These are phyloP conservation scores for Ilyonectria robusta DNA, from an alignment of 2,329 filamentous ascomycete species.

Conservation along the genomic window DNA sequence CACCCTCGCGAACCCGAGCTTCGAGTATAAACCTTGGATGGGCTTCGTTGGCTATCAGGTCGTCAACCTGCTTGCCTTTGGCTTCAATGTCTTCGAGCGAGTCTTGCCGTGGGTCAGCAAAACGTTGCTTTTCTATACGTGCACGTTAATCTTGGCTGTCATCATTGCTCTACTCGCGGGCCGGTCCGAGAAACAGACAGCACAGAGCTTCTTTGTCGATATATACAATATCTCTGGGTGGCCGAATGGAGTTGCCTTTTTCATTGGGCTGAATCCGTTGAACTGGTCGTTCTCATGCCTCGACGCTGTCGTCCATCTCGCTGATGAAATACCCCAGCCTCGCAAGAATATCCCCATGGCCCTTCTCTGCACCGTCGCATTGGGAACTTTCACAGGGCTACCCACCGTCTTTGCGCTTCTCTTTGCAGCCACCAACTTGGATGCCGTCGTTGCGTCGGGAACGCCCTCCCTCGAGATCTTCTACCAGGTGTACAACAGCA, in stretches of 20 bases:
- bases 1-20: neutral
- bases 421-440: constrained; percentile 1
- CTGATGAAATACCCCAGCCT: constrained; percentile 21
- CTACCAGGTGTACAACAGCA: neutral
- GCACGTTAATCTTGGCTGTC: constrained; percentile 2
- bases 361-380: constrained; percentile 6
- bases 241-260: constrained; percentile 17
- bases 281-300: constrained; percentile 20
- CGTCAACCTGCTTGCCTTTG: constrained; percentile 7
- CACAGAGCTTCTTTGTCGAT: constrained; percentile 11
- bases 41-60: constrained; percentile 15
- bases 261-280: constrained; percentile 10
- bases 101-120: constrained; percentile 11
- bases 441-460: neutral
- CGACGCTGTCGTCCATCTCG: constrained; percentile 8
- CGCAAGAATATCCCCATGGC: constrained; percentile 21
- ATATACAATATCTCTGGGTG: constrained; percentile 18
- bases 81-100: constrained; percentile 16
- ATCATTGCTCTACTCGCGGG: constrained; percentile 3
- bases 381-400: constrained; percentile 13
- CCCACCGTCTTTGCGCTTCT: constrained; percentile 11
- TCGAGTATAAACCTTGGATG: constrained; percentile 15
- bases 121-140: neutral
- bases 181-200: neutral
- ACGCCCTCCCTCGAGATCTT: neutral